Base-by-base conservation (phyloP, 352 stramenopile genomes). In the Phytophthora citricola region DNA sequence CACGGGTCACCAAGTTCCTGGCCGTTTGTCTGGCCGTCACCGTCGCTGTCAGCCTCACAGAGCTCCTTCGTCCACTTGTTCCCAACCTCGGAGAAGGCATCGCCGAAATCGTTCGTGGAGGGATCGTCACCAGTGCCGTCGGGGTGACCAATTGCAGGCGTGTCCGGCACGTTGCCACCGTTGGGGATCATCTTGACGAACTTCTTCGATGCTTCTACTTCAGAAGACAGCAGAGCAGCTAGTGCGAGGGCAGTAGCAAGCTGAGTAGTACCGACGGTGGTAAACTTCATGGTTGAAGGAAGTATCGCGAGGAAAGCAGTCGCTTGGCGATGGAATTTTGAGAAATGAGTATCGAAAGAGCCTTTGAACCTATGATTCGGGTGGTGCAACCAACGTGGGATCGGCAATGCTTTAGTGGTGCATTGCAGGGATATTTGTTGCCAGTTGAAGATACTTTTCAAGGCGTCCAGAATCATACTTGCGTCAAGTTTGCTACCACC, bases 1-100 rank as follows among this genome's bases (percentile, higher is more conserved):
- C 79, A 81, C 51, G 85, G 85, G 55, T 95, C 87, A 3, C 87
- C 87, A 9, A 93, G 75, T 53, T 95, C 85, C 58, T 92, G 63
- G 50, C 87, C 87, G 63, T 95, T 95, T 20, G 84, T 92, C 22
- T 81, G 70, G 6, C 87, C 87, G 54, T 95, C 87, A 17, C 79
- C 76, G 45, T 95, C 87, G 20, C 64, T 55, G 50, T 74, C 60
- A 20, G 45, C 41, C 47, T 68, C 38, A 44, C 67, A 75, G 22
- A 75, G 46, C 15, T 38, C 56, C 14, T 34, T 45, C 29, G 56
- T 64, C 56, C 56, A 64, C 12, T 57, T 64, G 45, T 64, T 39
- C 1, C 46, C 56, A 22, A 45, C 56, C 7, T 57, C 56, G 9
- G 56, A 20, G 15, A 64, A 64, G 1, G 45, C 56, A 51, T 64